Conservation (phyloP, 495 filamentous ascomycete species). For the Lasiosphaeria hispida region DNA sequence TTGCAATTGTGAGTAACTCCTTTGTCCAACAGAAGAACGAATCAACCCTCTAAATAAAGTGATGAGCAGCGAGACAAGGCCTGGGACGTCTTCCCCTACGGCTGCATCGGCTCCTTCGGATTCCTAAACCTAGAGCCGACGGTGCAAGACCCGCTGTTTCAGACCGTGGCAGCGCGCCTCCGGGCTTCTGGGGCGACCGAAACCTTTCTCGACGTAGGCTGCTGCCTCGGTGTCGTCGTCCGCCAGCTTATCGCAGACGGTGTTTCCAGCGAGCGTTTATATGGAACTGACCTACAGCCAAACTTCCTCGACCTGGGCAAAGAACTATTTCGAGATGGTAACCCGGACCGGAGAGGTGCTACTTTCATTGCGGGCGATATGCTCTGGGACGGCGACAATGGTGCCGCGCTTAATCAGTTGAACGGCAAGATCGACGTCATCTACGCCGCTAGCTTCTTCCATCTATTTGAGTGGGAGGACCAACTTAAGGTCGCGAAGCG, state of each 20-base stretch:
- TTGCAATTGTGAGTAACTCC: background rate
- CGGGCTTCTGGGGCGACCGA: slow-evolving; percentile 30
- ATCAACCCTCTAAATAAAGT: background rate
- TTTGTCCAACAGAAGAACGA: no score
- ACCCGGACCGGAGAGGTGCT: slow-evolving; percentile 13
- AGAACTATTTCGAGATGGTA: slow-evolving; percentile 35
- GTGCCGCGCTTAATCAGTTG: slow-evolving; percentile 19
- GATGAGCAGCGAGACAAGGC: slow-evolving; percentile 16
- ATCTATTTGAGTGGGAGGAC: slow-evolving; percentile 42
- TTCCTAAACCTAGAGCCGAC: slow-evolving; percentile 49
- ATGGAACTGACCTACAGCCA: slow-evolving; percentile 42
- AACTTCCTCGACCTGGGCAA: slow-evolving; percentile 45
- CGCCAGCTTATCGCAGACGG: slow-evolving; percentile 44
- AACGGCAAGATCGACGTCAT: slow-evolving; percentile 40
- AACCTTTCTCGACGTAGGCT: slow-evolving; percentile 48
- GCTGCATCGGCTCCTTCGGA: slow-evolving; percentile 52
- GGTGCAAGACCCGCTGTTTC: slow-evolving; percentile 4
- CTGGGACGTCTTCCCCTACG: slow-evolving; percentile 49
- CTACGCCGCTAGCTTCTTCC: slow-evolving; percentile 44
- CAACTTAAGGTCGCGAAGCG: slow-evolving; percentile 36
- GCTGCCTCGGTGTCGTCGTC: slow-evolving; percentile 47
- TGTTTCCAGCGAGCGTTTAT: slow-evolving; percentile 30
- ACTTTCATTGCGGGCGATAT: slow-evolving; percentile 37
- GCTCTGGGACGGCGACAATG: slow-evolving; percentile 3
- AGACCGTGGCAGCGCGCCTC: slow-evolving; percentile 24